A percentile compares a stretch with the other conserved stretches of the same genome.
Conservation (phyloP, 2,329 filamentous ascomycete genomes). For the Phialocephala sp. region DNA sequence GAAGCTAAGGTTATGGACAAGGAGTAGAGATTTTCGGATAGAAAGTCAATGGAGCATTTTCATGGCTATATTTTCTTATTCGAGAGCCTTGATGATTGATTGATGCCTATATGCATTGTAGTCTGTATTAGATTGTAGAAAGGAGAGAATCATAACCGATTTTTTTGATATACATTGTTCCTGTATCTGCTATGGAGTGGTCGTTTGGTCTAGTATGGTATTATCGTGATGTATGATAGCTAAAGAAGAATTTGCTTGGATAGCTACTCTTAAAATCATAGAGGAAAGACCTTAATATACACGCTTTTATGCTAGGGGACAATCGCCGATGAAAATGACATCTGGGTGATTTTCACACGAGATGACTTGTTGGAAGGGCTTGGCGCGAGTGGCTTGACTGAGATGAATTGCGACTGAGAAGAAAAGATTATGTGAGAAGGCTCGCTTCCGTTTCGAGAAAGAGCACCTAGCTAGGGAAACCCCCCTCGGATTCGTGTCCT, state of each 20-base stretch:
- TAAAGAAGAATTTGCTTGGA: constrained; percentile 48
- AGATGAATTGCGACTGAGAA: not conserved
- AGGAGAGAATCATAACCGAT: not conserved
- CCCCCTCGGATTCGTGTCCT: not conserved
- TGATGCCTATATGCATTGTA: constrained; percentile 9
- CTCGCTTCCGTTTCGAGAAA: not conserved
- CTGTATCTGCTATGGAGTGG: not conserved
- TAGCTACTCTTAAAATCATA: too few species aligned
- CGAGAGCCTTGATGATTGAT: not conserved
- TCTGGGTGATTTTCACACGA: constrained; percentile 42
- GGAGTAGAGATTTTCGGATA: not conserved
- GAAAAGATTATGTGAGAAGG: not conserved
- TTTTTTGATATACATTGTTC: not conserved
- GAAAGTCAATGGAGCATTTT: not conserved
- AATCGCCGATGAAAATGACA: constrained; percentile 57
- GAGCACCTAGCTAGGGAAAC: not conserved
- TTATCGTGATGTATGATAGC: constrained; percentile 58
- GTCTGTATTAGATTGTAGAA: constrained; percentile 1
- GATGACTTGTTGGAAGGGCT: not conserved
- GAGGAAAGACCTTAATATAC: too few species aligned
- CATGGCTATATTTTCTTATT: constrained; percentile 9
- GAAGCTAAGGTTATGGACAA: not conserved
- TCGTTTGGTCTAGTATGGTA: not conserved
- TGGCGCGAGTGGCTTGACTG: not conserved
- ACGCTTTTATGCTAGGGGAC: too few species aligned